A percentile compares a stretch with the other conserved stretches of the same genome.
Evolutionary conservation across 352 stramenopile species (phyloP).

Genomic region (Phytopythium mirpurense): DNA sequence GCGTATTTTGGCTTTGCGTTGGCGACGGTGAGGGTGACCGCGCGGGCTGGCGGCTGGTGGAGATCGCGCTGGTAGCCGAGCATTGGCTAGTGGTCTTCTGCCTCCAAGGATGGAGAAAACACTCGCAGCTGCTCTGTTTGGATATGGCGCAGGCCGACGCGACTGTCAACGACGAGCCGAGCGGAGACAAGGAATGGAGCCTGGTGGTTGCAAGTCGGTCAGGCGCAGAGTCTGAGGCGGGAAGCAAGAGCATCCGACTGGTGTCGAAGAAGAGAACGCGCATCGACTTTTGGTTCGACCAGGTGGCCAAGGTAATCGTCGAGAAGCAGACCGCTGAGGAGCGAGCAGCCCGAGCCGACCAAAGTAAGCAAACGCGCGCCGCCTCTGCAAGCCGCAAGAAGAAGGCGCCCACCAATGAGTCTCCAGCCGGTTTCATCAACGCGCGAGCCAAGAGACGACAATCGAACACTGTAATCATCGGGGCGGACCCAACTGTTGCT

Average conservation of each 20-base stretch:
- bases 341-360: constrained; percentile 1
- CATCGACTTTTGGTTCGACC: constrained; percentile 59
- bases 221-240: neutral
- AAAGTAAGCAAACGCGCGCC: neutral
- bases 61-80: constrained; percentile 29
- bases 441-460: constrained; percentile 6
- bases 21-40: constrained; percentile 3
- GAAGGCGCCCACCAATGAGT: neutral
- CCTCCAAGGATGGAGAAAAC: constrained; percentile 31
- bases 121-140: constrained; percentile 18
- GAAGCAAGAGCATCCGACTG: constrained; percentile 11
- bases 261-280: constrained; percentile 38
- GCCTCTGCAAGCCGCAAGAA: neutral
- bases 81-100: constrained; percentile 33
- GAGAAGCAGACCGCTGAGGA: constrained; percentile 18
- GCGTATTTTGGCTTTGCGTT: constrained; percentile 35
- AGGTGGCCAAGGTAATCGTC: constrained; percentile 35
- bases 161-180: constrained; percentile 22
- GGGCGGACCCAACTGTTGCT: neutral
- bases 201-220: constrained; percentile 21
- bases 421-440: constrained; percentile 10
- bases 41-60: constrained; percentile 29
- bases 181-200: constrained; percentile 33
- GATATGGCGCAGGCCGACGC: constrained; percentile 16
- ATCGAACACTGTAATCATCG: constrained; percentile 4